Base-by-base conservation (phyloP, 2,329 filamentous ascomycete genomes). In the Neonectria faginata region DNA sequence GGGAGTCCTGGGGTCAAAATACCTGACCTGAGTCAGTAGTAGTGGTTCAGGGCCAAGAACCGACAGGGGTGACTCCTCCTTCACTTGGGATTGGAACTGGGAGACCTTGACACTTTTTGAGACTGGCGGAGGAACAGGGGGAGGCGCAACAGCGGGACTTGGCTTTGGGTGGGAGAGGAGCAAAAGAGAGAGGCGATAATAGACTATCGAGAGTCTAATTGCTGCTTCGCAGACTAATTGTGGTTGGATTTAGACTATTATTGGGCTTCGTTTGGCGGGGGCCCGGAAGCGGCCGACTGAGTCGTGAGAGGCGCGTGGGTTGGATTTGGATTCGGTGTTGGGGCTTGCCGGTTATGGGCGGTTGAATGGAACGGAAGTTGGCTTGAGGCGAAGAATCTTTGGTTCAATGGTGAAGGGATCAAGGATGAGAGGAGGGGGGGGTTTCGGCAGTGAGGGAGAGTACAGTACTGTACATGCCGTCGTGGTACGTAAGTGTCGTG, bases 81-180 rank as follows among this genome's bases (percentile, higher is more conserved):
- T 50, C 22, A 16, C 31, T 27, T 31, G 47, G 47, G 45, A 27
- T 48, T 48, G 22, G 14, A 25, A 48, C 65, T 66, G 42, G 56
- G 64, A 64, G 51, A 61, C 36, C 29, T 12, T 33, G 10, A 33
- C 10, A 12, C 33, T 36, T 16, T 36, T 36, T 14, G 29, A 31
- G 53, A 50, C 56, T 25, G 52, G 52, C 47, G 47, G 25, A 33
- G 62, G 62, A 64, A 64, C 69, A 67, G 69, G 67, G 60, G 66
- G 63, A 56, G 69, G 67, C 57, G 60, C 14, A 70, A 67, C 67
- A 65, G 63, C 57, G 63, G 63, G 68, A 57, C 65, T 48, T 20
- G 47, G 41, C 20, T 12, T 25, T 29, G 45, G 45, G 14, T 31
- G 47, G 47, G 42, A 44, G 31, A 45, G 65, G 68, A 54, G 60